Base-by-base conservation (phyloP, 805 yeast species). In the Wickerhamomyces queroliae region DNA sequence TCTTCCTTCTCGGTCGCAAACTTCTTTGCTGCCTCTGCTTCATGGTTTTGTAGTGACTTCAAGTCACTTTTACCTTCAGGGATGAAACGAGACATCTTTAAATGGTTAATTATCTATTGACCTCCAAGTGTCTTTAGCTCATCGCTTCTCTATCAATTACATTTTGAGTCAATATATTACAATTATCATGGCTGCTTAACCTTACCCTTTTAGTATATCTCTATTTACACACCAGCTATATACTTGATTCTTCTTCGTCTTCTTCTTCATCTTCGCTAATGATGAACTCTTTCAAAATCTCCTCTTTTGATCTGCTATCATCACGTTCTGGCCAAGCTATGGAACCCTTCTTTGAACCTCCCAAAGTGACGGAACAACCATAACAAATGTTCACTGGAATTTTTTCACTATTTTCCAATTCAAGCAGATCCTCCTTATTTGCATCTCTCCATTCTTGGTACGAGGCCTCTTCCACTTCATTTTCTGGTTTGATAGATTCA, bases 301-400 rank as follows among this genome's bases (percentile, higher is more conserved):
- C 61, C 16, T 66, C 48, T 42, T 63, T 54, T 16, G 62, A 61
- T 9, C 42, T 39, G 6, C 63, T 54, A 3, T 58, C 52, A 34
- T 55, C 46, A 3, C 40, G 45, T 0, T 59, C 49, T 20, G 70
- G 57, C 71, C 72, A 52, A 54, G 67, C 62, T 56, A 78, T 29
- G 39, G 56, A 43, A 52, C 62, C 42, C 43, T 59, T 26, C 33
- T 54, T 42, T 36, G 66, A 41, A 46, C 70, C 76, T 5, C 77
- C 74, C 39, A 84, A 52, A 10, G 79, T 75, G 2, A 82, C 82
- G 26, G 78, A 68, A 55, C 95, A 86, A 3, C 93, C 95, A 51
- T 83, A 86, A 55, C 95, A 86, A 8, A 83, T 50, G n/a, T 63
- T 55, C n/a, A 55, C 44, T 22, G 37, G 61, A 43, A 35, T 43